These are phyloP conservation scores for Arthrobotrys musiformis DNA, from an alignment of 2,329 filamentous ascomycete genomes.

Conservation along the genomic window DNA sequence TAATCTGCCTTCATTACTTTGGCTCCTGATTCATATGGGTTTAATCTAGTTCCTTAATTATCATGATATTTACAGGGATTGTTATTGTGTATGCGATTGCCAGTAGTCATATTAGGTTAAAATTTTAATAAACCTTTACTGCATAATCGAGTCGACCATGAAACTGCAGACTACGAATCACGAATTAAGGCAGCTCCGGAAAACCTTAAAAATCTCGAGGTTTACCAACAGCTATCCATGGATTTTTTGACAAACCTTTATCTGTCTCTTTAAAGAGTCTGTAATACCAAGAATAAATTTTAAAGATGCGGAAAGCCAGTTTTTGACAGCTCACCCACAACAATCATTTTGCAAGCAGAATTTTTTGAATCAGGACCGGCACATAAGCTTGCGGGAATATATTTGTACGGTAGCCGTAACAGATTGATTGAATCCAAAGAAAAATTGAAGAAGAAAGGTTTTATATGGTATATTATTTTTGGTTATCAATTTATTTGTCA, in stretches of 20 bases:
- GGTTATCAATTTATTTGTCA: no score
- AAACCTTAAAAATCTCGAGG: constrained; percentile 26
- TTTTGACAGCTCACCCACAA: constrained; percentile 34
- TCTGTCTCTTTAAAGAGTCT: constrained; percentile 44
- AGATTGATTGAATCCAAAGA: no score
- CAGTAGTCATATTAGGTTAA: constrained; percentile 50
- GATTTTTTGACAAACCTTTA: constrained; percentile 31
- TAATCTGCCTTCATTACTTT: not conserved
- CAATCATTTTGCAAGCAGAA: constrained; percentile 44
- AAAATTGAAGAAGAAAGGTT: no score
- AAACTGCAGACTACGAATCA: constrained; percentile 34
- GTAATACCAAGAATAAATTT: constrained; percentile 44
- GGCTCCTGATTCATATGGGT: constrained; percentile 29
- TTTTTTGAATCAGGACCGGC: no score
- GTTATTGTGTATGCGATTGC: constrained; percentile 45
- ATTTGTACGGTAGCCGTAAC: no score
- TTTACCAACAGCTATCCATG: constrained; percentile 30
- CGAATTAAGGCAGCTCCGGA: constrained; percentile 21
- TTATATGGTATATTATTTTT: no score
- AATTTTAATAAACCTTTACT: constrained; percentile 35
- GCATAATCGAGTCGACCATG: constrained; percentile 41
- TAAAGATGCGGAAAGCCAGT: constrained; percentile 26
- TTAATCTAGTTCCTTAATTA: constrained; percentile 43
- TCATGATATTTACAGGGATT: constrained; percentile 45
- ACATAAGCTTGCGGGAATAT: no score